Evolutionary conservation across 2,329 filamentous ascomycete species (phyloP).

Genomic region (Phoma sp.): DNA sequence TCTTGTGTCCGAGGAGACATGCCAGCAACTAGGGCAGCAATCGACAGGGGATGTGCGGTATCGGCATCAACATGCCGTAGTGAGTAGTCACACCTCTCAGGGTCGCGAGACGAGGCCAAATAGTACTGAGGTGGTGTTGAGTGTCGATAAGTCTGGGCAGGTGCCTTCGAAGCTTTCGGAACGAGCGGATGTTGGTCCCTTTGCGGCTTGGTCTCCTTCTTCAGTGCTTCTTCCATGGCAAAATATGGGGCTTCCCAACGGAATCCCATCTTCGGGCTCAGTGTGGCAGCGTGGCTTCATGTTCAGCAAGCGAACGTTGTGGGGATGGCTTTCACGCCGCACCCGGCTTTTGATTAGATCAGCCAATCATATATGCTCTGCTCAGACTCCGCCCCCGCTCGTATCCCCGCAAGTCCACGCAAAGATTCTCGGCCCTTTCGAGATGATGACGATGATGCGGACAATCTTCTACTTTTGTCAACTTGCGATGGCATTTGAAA

Average conservation of each 20-base stretch:
- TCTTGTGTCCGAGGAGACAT: no score
- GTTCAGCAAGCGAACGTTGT: slow-evolving; percentile 1
- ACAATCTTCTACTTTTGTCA: slow-evolving; percentile 8
- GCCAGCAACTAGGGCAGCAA: no score
- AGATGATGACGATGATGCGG: slow-evolving; percentile 10
- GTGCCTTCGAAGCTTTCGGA: neutral
- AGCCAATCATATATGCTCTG: neutral
- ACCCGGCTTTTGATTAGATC: neutral
- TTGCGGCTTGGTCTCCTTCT: slow-evolving; percentile 2
- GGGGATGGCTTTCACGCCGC: slow-evolving; percentile 10
- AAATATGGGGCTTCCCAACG: slow-evolving; percentile 6
- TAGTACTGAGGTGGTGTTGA: slow-evolving; percentile 3
- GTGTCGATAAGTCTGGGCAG: neutral
- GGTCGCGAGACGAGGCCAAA: neutral
- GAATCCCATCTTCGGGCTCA: no score
- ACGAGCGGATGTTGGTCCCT: neutral
- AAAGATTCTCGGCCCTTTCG: slow-evolving; percentile 13
- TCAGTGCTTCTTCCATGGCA: neutral
- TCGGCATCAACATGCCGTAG: no score
- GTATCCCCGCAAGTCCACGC: slow-evolving; percentile 12
- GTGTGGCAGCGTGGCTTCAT: neutral
- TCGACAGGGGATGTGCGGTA: no score
- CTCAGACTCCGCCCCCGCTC: slow-evolving; percentile 6
- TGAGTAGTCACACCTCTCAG: neutral
- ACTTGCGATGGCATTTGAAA: neutral